A percentile compares a stretch with the other conserved stretches of the same genome.
These are phyloP conservation scores for Oryza australiensis DNA, from an alignment of 176 grass and related monocot species.

Conservation along the genomic window DNA sequence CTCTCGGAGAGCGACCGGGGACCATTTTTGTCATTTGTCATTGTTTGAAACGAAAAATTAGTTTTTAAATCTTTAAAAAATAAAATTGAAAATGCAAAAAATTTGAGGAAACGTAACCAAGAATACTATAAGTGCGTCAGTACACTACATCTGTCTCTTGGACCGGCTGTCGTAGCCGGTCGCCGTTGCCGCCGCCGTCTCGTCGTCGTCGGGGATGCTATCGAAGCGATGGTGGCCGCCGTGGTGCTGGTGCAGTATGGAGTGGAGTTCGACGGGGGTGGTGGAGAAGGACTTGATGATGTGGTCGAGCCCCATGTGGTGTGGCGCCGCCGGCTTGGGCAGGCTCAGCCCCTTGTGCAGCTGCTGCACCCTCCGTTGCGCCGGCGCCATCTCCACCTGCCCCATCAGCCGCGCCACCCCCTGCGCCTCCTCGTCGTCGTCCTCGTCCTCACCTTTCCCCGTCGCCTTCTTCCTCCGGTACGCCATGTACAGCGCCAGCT, in stretches of 20 bases:
- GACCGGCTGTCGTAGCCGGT: not conserved
- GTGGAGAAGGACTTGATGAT: constrained; percentile 63
- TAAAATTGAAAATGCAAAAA: no score
- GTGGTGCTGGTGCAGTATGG: constrained; percentile 32
- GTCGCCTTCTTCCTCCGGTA: constrained; percentile 49
- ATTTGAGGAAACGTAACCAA: no score
- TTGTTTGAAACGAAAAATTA: no score
- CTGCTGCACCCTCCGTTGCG: constrained; percentile 26
- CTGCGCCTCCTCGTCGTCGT: constrained; percentile 52
- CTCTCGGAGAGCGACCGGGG: no score
- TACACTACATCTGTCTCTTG: not conserved
- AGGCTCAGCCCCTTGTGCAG: constrained; percentile 59
- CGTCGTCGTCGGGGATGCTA: not conserved
- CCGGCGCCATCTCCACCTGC: constrained; percentile 47
- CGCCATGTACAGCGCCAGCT: constrained; percentile 60
- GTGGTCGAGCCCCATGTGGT: constrained; percentile 38
- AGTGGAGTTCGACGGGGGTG: constrained; percentile 63
- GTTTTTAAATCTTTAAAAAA: no score
- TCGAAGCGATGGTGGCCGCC: constrained; percentile 1
- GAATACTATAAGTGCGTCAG: not conserved
- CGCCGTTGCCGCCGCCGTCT: not conserved
- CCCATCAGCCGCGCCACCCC: constrained; percentile 49
- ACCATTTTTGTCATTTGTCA: no score
- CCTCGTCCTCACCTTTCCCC: not conserved
- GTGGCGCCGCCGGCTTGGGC: constrained; percentile 42